Percentiles rank a stretch among this genome's conserved stretches.
These are phyloP conservation scores for Juncus inflexus DNA, from an alignment of 176 grass and related monocot genomes.

Conservation along the genomic window DNA sequence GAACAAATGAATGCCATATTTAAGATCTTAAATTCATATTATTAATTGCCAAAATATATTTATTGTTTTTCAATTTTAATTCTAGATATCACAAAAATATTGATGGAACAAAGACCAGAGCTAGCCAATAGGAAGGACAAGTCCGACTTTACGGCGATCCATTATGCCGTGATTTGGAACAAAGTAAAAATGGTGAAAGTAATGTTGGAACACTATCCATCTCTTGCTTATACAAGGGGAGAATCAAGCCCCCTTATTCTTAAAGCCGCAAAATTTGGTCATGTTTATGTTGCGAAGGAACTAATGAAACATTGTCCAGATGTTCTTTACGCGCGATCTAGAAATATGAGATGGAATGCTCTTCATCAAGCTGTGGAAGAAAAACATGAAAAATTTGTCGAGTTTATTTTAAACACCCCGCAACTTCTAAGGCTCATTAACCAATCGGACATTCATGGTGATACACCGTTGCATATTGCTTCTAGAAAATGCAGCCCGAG, in stretches of 20 bases:
- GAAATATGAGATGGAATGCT: not conserved
- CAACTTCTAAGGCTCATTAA: not conserved
- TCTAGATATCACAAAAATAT: conserved; percentile 4
- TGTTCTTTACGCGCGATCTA: not conserved
- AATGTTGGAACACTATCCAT: not conserved
- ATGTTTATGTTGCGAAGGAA: conserved; percentile 1
- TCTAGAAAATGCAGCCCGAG: conserved; percentile 2
- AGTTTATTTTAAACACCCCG: conserved; percentile 1
- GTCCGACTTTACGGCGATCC: not conserved
- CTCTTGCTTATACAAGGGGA: not conserved
- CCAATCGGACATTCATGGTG: not conserved
- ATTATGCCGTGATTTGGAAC: conserved; percentile 13
- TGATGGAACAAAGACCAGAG: not conserved
- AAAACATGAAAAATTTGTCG: conserved; percentile 5
- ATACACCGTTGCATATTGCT: conserved; percentile 26
- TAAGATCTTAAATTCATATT: too few species aligned
- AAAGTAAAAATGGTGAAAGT: not conserved
- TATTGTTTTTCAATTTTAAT: not conserved
- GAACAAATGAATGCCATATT: not conserved
- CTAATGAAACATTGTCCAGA: conserved; percentile 24
- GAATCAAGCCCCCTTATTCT: not conserved
- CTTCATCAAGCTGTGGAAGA: not conserved
- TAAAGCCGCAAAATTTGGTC: not conserved
- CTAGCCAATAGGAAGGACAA: conserved; percentile 8
- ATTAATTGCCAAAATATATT: not conserved